Evolutionary conservation across 495 filamentous ascomycete genomes (phyloP).

Genomic region (Baudoinia panamericana): DNA sequence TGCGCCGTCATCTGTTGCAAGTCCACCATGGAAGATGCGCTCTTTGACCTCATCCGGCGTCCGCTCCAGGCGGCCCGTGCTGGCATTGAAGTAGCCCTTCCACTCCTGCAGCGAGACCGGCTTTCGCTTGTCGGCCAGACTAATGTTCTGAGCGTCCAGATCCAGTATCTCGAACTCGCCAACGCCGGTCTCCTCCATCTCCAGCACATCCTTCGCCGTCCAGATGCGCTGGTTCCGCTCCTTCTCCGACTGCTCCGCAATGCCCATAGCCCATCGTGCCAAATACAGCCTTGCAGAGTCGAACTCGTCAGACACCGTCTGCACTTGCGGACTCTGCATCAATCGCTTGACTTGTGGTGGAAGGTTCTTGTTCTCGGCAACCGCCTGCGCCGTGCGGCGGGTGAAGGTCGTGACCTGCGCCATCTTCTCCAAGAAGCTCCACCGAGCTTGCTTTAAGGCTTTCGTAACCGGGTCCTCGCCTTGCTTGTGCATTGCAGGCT

Average conservation of each 20-base stretch:
- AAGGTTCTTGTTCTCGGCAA: constrained; percentile 75
- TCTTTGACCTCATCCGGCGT: constrained; percentile 91
- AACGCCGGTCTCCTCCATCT: constrained; percentile 84
- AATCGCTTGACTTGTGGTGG: constrained; percentile 76
- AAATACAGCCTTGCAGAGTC: constrained; percentile 90
- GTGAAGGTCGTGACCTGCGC: constrained; percentile 96
- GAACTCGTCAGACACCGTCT: constrained; percentile 90
- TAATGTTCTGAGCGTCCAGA: constrained; percentile 55
- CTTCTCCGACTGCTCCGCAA: constrained; percentile 86
- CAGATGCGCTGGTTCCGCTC: constrained; percentile 77
- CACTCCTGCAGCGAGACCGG: constrained; percentile 72
- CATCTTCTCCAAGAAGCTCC: constrained; percentile 89
- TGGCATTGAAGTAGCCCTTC: constrained; percentile 67
- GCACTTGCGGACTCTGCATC: constrained; percentile 85
- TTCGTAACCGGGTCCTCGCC: constrained; percentile 76
- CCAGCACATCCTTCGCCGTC: constrained; percentile 83
- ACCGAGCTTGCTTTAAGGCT: constrained; percentile 86
- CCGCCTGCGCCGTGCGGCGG: constrained; percentile 75
- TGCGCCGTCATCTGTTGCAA: constrained; percentile 79
- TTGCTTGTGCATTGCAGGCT: constrained; percentile 35
- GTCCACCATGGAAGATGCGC: constrained; percentile 84
- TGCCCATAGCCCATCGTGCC: constrained; percentile 95
- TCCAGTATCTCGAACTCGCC: constrained; percentile 94
- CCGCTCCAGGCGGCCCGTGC: constrained; percentile 57
- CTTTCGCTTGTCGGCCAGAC: constrained; percentile 60